These are phyloP conservation scores for Boletales sp. DNA, from an alignment of 768 basidiomycete species.

Conservation along the genomic window DNA sequence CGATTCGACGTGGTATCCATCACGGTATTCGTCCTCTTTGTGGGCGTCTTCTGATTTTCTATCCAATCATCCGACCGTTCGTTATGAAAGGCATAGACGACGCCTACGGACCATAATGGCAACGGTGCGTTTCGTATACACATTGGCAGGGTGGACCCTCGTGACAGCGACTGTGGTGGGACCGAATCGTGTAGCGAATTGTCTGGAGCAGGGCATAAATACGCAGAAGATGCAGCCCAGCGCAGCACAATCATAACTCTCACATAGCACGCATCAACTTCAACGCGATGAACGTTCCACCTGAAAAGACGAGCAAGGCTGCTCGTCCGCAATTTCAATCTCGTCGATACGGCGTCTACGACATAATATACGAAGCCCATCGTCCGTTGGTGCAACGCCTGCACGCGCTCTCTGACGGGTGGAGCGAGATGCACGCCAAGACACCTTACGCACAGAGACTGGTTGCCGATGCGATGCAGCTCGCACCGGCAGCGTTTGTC, in stretches of 20 bases:
- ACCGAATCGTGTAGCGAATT: too few relatives aligned
- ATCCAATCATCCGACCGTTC: not conserved
- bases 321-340: constrained; percentile 4
- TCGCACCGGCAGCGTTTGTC: constrained; percentile 18
- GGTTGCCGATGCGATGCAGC: constrained; percentile 14
- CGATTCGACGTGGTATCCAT: not conserved
- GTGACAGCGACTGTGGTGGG: constrained; percentile 2
- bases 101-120: constrained; percentile 10
- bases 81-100: not conserved
- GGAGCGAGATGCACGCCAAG: not conserved
- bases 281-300: not conserved
- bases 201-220: constrained; percentile 18
- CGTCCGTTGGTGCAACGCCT: not conserved
- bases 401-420: not conserved
- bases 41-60: constrained; percentile 9
- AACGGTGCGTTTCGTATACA: not conserved
- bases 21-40: not conserved
- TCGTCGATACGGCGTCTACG: constrained; percentile 20
- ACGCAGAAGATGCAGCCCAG: not conserved
- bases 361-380: constrained; percentile 19
- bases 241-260: not conserved
- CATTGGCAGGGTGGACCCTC: not conserved
- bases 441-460: constrained; percentile 4
- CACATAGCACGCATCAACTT: not conserved
- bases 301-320: not conserved